Evolutionary conservation across 805 yeast genomes (phyloP).

Genomic region (Wickerhamiella parazyma): DNA sequence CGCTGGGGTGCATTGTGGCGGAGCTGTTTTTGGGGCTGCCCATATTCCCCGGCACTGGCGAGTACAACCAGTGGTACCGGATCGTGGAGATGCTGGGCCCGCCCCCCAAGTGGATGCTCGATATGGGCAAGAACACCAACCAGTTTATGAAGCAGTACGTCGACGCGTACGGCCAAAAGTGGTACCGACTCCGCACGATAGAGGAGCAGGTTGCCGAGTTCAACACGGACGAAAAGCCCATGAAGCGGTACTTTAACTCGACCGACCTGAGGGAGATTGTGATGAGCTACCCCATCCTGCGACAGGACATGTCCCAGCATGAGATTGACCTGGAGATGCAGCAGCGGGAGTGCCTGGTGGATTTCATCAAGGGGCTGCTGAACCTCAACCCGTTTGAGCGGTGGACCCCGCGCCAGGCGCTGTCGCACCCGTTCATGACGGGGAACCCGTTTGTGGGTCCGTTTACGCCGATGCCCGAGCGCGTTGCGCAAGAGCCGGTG

Average conservation of each 20-base stretch:
- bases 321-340: conserved; percentile 56
- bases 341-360: conserved; percentile 57
- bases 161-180: conserved; percentile 26
- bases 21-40: conserved; percentile 88
- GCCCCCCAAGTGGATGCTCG: conserved; percentile 95
- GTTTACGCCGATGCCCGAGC: conserved; percentile 12
- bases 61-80: conserved; percentile 75
- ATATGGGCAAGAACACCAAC: conserved; percentile 75
- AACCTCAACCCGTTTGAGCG: conserved; percentile 85
- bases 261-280: conserved; percentile 58
- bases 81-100: conserved; percentile 67
- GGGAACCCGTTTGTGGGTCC: conserved; percentile 40
- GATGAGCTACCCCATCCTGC: conserved; percentile 46
- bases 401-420: conserved; percentile 94
- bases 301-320: conserved; percentile 24
- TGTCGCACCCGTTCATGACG: conserved; percentile 78
- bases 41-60: conserved; percentile 87
- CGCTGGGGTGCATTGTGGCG: conserved; percentile 82
- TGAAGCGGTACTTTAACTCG: conserved; percentile 67
- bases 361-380: conserved; percentile 64
- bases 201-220: conserved; percentile 38
- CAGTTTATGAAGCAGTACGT: conserved; percentile 46
- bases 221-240: conserved; percentile 50
- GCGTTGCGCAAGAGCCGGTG: neutral
- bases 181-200: conserved; percentile 34